phyloP scores from a whole-genome alignment of 306 rosid species.

The Amphicarpaea edgeworthii region DNA sequence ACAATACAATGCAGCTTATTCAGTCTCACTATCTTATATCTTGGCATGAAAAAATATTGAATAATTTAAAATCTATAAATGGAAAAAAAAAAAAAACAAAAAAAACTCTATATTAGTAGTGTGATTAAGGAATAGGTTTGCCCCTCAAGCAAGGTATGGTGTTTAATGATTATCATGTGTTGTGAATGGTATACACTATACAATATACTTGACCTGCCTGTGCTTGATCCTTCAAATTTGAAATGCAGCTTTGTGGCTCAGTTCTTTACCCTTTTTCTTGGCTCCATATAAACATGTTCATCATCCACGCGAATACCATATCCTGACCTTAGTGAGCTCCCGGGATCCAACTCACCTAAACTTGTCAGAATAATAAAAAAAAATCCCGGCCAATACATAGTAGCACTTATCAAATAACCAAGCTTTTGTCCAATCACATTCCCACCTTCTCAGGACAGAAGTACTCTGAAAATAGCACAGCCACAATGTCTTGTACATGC shows the following conservation, averaged over 20 bases:
- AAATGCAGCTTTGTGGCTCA: neutral
- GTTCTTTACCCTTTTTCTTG: neutral
- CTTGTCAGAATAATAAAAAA: too few relatives aligned
- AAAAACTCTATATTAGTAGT: neutral
- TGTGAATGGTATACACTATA: slow-evolving; percentile 3
- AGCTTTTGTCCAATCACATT: slow-evolving; percentile 3
- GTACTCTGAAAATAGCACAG: neutral
- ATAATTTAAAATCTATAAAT: neutral
- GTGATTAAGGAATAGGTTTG: neutral
- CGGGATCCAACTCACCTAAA: too few relatives aligned
- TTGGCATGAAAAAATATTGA: neutral
- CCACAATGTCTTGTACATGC: neutral
- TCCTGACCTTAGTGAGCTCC: too few relatives aligned
- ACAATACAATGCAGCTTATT: neutral
- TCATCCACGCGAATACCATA: too few relatives aligned
- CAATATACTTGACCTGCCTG: neutral
- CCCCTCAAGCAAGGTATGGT: neutral
- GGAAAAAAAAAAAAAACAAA: neutral
- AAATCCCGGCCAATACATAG: neutral
- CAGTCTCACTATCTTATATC: neutral
- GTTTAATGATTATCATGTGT: neutral
- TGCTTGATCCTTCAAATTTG: slow-evolving; percentile 6
- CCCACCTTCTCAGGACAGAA: neutral
- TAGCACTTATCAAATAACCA: neutral
- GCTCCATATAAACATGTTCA: neutral